These are phyloP conservation scores for Yarrowia sp. DNA, from an alignment of 805 yeast species.

Conservation along the genomic window DNA sequence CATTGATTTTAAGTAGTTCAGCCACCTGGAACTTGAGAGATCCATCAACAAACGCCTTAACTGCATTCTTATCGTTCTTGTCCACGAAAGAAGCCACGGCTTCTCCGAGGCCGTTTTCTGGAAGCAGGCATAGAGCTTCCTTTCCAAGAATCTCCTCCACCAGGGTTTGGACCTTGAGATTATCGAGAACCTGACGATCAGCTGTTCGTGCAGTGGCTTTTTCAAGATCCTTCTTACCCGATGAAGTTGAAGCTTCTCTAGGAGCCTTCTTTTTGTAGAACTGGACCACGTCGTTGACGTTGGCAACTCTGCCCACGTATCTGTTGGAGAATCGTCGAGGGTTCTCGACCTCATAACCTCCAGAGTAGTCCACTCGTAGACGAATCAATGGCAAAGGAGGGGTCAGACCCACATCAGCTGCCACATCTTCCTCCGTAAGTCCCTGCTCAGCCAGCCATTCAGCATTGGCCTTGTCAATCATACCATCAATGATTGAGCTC, in stretches of 20 bases:
- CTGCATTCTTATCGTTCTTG: constrained; percentile 78
- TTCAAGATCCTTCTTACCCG: not conserved
- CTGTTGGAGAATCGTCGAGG: constrained; percentile 86
- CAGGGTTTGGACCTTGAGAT: constrained; percentile 64
- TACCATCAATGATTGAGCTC: constrained; percentile 65
- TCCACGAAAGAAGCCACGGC: constrained; percentile 77
- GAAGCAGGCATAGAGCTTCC: constrained; percentile 70
- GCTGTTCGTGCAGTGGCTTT: not conserved
- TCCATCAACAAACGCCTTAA: constrained; percentile 55
- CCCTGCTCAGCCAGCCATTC: constrained; percentile 54
- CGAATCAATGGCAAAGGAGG: constrained; percentile 84
- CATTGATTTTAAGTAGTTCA: constrained; percentile 41
- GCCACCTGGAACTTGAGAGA: constrained; percentile 47
- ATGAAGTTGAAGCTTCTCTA: not conserved
- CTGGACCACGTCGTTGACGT: constrained; percentile 82
- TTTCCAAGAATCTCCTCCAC: constrained; percentile 68
- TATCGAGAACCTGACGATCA: constrained; percentile 50
- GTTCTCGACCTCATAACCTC: constrained; percentile 91
- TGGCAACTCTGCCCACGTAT: constrained; percentile 91
- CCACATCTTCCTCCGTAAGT: constrained; percentile 32
- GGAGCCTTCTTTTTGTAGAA: constrained; percentile 62
- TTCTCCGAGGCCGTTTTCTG: constrained; percentile 74
- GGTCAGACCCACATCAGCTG: constrained; percentile 45
- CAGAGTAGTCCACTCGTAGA: constrained; percentile 84
- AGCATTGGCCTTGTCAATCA: constrained; percentile 65